A percentile compares a stretch with the other conserved stretches of the same genome.
phyloP scores from a whole-genome alignment of 352 stramenopile species.

The Peronospora destructor region DNA sequence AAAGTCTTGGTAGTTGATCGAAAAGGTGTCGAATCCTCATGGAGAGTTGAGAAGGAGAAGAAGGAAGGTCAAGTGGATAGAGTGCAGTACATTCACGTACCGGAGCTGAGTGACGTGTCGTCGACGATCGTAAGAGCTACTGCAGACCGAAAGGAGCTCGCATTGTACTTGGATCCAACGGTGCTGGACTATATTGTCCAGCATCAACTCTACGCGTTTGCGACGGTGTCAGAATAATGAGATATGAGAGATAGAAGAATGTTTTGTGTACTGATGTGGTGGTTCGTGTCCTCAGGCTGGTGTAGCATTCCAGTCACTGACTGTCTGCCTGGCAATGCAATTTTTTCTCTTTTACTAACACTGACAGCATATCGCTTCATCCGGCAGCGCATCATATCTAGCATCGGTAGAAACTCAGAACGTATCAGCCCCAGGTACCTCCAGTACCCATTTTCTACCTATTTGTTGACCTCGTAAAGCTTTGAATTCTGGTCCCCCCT shows the following conservation, averaged over 20 bases:
- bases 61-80: slow-evolving; percentile 2
- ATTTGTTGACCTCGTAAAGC: slow-evolving; percentile 37
- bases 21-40: slow-evolving; percentile 43
- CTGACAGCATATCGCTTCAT: slow-evolving; percentile 18
- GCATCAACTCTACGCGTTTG: slow-evolving; percentile 73
- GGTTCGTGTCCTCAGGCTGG: slow-evolving; percentile 1
- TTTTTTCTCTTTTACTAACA: slow-evolving; percentile 13
- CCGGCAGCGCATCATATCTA: slow-evolving; percentile 23
- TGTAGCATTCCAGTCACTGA: neutral
- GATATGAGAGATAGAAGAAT: slow-evolving; percentile 10
- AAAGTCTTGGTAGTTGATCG: slow-evolving; percentile 69
- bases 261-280: slow-evolving; percentile 10
- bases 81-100: slow-evolving; percentile 51
- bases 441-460: slow-evolving; percentile 10
- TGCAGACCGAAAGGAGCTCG: slow-evolving; percentile 32
- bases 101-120: slow-evolving; percentile 61
- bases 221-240: slow-evolving; percentile 9
- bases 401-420: slow-evolving; percentile 25
- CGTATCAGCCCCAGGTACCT: slow-evolving; percentile 8
- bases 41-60: slow-evolving; percentile 12
- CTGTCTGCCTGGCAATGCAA: slow-evolving; percentile 22
- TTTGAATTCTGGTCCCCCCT: slow-evolving; percentile 48
- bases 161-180: slow-evolving; percentile 33
- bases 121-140: slow-evolving; percentile 58
- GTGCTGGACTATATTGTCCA: slow-evolving; percentile 75